Evolutionary conservation across 2,329 filamentous ascomycete genomes (phyloP).

Genomic region (Alternaria infectoria): DNA sequence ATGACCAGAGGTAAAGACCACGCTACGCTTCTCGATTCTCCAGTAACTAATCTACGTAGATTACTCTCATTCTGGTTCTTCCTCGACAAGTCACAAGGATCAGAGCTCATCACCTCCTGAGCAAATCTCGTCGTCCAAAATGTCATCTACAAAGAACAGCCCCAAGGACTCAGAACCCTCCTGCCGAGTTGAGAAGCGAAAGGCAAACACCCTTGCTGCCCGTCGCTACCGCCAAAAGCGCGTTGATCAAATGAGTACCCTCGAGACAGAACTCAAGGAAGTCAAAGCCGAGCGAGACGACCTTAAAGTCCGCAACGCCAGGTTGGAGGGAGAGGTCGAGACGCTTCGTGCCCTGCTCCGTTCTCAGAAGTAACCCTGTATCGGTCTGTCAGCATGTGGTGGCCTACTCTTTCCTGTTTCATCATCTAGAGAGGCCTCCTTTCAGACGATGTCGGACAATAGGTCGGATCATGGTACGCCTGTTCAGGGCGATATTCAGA

Average conservation of each 20-base stretch:
- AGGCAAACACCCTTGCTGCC: conserved; percentile 73
- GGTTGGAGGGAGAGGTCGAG: conserved; percentile 69
- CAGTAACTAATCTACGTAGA: conserved; percentile 26
- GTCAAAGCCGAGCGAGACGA: conserved; percentile 69
- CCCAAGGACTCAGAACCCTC: conserved; percentile 29
- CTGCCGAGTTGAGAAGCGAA: conserved; percentile 60
- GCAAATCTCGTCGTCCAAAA: conserved; percentile 29
- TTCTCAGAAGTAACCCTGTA: conserved; percentile 40
- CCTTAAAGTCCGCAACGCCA: conserved; percentile 66
- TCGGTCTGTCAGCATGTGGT: conserved; percentile 20
- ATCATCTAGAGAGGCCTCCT: conserved; percentile 8
- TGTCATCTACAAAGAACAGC: conserved; percentile 29
- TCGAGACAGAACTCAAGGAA: conserved; percentile 65
- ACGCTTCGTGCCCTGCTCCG: conserved; percentile 62
- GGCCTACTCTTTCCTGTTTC: conserved; percentile 3
- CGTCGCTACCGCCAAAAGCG: conserved; percentile 74
- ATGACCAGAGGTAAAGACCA: conserved; percentile 35
- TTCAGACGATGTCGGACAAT: conserved; percentile 43
- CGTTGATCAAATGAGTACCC: conserved; percentile 67
- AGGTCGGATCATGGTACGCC: conserved; percentile 28
- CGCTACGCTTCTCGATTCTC: not conserved
- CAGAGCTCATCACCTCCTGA: conserved; percentile 36
- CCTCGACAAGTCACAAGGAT: conserved; percentile 31
- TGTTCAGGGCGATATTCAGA: conserved; percentile 28
- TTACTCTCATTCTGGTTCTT: conserved; percentile 35